Evolutionary conservation across 108 stramenopile genomes (phyloP).

Genomic region (Cyclostephanos invisitatus): DNA sequence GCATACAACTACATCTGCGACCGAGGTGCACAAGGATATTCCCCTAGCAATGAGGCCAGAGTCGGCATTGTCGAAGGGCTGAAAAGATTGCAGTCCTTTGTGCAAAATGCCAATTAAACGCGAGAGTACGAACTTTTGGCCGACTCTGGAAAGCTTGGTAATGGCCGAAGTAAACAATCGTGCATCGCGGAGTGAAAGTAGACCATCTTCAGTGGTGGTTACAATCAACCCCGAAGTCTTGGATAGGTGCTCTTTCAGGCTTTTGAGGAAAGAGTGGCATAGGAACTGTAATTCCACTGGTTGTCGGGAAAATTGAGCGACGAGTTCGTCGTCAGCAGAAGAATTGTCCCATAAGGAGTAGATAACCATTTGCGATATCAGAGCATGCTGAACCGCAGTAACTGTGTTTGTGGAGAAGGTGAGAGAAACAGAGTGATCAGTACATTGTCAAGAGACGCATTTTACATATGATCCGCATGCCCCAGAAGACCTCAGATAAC

Average conservation of each 20-base stretch:
- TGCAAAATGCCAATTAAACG: slow-evolving; percentile 37
- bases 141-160: slow-evolving; percentile 36
- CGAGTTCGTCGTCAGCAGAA: slow-evolving; percentile 6
- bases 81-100: slow-evolving; percentile 17
- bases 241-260: slow-evolving; percentile 17
- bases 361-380: slow-evolving; percentile 58
- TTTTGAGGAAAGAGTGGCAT: slow-evolving; percentile 28
- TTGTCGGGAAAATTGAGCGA: slow-evolving; percentile 40
- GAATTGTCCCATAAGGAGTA: slow-evolving; percentile 15
- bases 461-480: not conserved
- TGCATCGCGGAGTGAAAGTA: slow-evolving; percentile 51
- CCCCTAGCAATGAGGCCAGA: slow-evolving; percentile 64
- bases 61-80: slow-evolving; percentile 19
- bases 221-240: slow-evolving; percentile 13
- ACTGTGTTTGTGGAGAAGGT: slow-evolving; percentile 16
- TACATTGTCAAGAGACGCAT: not conserved
- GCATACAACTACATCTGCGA: slow-evolving; percentile 45
- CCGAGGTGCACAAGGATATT: slow-evolving; percentile 47
- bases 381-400: slow-evolving; percentile 56
- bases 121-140: slow-evolving; percentile 39
- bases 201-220: slow-evolving; percentile 42
- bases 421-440: slow-evolving; percentile 19
- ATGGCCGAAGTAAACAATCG: slow-evolving; percentile 57
- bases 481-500: slow-evolving; percentile 5
- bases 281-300: slow-evolving; percentile 11